Percentiles rank a stretch among this genome's conserved stretches.
Conservation (phyloP, 257 asterid species). For the Ligustrum vulgare region DNA sequence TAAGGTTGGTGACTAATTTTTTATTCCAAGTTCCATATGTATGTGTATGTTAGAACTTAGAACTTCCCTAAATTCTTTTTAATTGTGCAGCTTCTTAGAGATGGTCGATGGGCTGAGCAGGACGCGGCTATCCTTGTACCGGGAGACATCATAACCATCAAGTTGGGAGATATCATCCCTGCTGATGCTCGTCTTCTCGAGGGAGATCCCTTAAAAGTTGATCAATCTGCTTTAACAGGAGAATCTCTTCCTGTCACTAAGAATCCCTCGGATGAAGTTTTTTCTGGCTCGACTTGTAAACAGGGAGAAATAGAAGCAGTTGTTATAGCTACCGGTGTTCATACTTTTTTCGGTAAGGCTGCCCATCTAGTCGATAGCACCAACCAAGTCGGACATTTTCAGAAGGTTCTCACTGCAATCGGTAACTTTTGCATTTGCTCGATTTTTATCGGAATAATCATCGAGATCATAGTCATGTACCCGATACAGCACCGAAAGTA, state of each 20-base stretch:
- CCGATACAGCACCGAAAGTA: constrained; percentile 86
- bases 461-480: constrained; percentile 83
- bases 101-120: constrained; percentile 84
- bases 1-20: constrained; percentile 43
- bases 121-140: constrained; percentile 92
- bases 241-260: constrained; percentile 90
- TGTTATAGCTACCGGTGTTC: constrained; percentile 93
- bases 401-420: constrained; percentile 86
- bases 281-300: constrained; percentile 93
- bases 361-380: constrained; percentile 96
- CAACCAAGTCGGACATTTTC: constrained; percentile 92
- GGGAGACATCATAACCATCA: constrained; percentile 84
- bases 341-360: constrained; percentile 96
- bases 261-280: constrained; percentile 77
- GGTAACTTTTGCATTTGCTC: constrained; percentile 97
- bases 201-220: constrained; percentile 85
- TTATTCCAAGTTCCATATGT: background rate
- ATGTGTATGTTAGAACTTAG: background rate
- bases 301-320: constrained; percentile 96
- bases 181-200: constrained; percentile 98
- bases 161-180: constrained; percentile 85
- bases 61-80: background rate
- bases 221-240: constrained; percentile 90
- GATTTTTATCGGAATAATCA: constrained; percentile 69
- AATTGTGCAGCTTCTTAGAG: constrained; percentile 63